Evolutionary conservation across 2,329 filamentous ascomycete species (phyloP), one percentile per base, ranked within the genome.

Genomic region (Xylaria sp.): DNA sequence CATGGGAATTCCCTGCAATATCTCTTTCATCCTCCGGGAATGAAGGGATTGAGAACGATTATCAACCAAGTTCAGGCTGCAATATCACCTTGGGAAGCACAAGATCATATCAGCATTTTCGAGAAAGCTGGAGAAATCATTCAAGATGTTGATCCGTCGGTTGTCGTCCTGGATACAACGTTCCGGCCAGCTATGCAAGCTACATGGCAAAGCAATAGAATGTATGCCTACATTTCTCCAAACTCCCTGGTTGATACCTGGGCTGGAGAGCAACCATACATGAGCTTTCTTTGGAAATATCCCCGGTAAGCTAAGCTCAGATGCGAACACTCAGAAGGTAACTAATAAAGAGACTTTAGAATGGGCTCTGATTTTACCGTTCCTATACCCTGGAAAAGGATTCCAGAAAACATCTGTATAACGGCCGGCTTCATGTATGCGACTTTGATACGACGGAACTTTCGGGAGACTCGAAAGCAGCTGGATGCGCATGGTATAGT

Each of bases 181-280:
- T 59, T 67, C 12, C 56, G 65, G 4, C 69, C 68, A 28, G 57
- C 62, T 15, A 62, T 71, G 23, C 66, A 71, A 33, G 69, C 69
- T 2, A 60, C 62, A 19, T 60, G 55, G 23, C 52, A 70, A 23
- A 61, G 17, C 28, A 65, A 70, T 43, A 64, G 67, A 11, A 37
- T 70, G 2, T 62, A 69, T 52, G 65, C 65, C 17, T 62, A 64
- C 28, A 46, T 71, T 15, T 46, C 50, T 5, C 70, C 67, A 6
- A 69, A 70, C 33, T 57, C 61, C 2, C 42, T 69, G n/a, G 42
- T 63, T 4, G 69, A 70, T 14, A 67, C 53, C 14, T 68, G 70
- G 37, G 52, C 47, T 9, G 28, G 19, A 0, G 54, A 67, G 2
- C 69, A 70, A 23, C 70, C 70, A 3, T 63, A 50, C 14, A 50